Conservation (phyloP, 306 rosid genomes). For the Acacia acuminata region DNA sequence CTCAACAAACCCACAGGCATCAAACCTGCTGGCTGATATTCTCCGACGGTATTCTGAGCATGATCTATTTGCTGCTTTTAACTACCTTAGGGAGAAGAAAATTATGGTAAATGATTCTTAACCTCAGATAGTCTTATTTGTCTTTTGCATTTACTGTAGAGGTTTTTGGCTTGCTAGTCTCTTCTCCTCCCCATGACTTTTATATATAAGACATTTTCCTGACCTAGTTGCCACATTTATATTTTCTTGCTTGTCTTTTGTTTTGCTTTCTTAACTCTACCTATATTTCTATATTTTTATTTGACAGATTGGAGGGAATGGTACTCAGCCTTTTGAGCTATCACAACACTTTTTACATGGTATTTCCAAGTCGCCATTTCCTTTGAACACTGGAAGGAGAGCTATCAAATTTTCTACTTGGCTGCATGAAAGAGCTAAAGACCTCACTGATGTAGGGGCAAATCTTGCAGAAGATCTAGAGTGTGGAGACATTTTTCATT, state of each 20-base stretch:
- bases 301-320: conserved; percentile 78
- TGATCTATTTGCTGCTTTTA: conserved; percentile 93
- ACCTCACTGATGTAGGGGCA: conserved; percentile 57
- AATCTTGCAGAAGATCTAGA: conserved; percentile 72
- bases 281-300: conserved; percentile 26
- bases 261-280: conserved; percentile 26
- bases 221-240: neutral
- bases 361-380: conserved; percentile 82
- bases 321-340: conserved; percentile 66
- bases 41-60: conserved; percentile 88
- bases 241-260: neutral
- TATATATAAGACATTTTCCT: neutral
- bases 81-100: conserved; percentile 82
- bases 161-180: conserved; percentile 11
- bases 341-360: conserved; percentile 77
- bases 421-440: conserved; percentile 67
- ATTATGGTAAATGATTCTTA: conserved; percentile 64
- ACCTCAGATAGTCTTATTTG: conserved; percentile 6
- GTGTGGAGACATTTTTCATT: conserved; percentile 79
- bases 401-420: conserved; percentile 65
- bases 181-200: neutral
- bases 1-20: conserved; percentile 62
- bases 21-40: conserved; percentile 74
- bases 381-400: conserved; percentile 66
- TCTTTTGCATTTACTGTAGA: neutral